A percentile compares a stretch with the other conserved stretches of the same genome.
Conservation (phyloP, 768 basidiomycete genomes). For the Termitomyces sp. region DNA sequence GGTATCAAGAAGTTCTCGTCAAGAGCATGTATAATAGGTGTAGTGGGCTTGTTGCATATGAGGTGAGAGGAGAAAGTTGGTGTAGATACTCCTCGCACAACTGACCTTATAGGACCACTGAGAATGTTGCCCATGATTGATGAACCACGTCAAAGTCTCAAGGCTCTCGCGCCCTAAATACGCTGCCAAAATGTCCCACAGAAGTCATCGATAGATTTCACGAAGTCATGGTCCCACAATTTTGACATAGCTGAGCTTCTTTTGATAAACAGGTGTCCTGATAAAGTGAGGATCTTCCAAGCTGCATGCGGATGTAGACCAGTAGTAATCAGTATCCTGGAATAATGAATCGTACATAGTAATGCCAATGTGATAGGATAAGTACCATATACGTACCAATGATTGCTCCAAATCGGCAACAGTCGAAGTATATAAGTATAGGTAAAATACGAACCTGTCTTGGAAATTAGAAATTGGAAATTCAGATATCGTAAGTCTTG, state of each 20-base stretch:
- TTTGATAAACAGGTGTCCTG: neutral
- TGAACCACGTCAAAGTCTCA: neutral
- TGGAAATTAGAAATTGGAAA: too few relatives aligned
- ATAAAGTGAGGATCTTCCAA: neutral
- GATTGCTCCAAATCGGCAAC: too few relatives aligned
- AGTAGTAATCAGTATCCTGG: neutral
- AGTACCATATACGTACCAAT: neutral
- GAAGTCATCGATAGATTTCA: neutral
- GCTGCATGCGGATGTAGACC: neutral
- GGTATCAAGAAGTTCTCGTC: constrained; percentile 6
- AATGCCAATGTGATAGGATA: neutral
- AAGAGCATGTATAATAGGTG: constrained; percentile 3
- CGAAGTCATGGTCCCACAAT: neutral
- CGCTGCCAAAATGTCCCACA: neutral
- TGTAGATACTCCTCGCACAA: neutral
- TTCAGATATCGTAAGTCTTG: too few relatives aligned
- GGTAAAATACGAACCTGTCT: too few relatives aligned
- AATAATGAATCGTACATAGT: neutral
- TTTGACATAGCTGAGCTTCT: neutral
- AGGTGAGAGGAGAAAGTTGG: neutral
- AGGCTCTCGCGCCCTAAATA: neutral
- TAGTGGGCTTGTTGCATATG: neutral
- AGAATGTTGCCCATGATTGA: neutral
- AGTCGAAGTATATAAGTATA: too few relatives aligned
- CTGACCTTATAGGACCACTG: neutral